A percentile compares a stretch with the other conserved stretches of the same genome.
These are phyloP conservation scores for Colletotrichum lini DNA, from an alignment of 2,329 filamentous ascomycete genomes.

Conservation along the genomic window DNA sequence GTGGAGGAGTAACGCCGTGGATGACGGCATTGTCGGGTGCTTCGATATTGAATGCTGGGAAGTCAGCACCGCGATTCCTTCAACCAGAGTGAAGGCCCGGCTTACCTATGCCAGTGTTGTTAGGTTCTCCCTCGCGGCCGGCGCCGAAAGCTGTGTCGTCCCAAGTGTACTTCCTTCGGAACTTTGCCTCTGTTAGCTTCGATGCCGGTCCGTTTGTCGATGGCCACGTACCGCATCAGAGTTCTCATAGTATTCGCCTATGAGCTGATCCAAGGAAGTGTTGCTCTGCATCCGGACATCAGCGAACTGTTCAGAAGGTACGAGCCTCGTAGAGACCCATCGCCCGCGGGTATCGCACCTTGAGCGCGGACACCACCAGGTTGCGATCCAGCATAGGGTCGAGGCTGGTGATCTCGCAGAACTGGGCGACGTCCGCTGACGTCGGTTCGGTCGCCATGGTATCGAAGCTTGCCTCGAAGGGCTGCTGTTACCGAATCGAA, in stretches of 20 bases:
- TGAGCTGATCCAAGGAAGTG: constrained; percentile 63
- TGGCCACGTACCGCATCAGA: constrained; percentile 45
- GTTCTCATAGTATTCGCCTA: constrained; percentile 68
- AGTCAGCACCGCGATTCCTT: constrained; percentile 6
- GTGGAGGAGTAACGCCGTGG: constrained; percentile 59
- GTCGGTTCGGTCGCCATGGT: constrained; percentile 52
- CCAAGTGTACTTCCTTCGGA: constrained; percentile 67
- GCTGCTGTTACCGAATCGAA: constrained; percentile 5
- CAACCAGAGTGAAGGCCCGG: not conserved
- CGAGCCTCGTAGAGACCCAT: not conserved
- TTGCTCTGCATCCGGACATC: constrained; percentile 54
- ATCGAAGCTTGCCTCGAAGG: constrained; percentile 34
- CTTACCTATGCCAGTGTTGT: constrained; percentile 62
- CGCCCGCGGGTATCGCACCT: constrained; percentile 48
- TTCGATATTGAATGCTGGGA: constrained; percentile 71
- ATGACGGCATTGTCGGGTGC: constrained; percentile 61
- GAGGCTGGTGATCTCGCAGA: constrained; percentile 60
- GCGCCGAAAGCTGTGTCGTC: constrained; percentile 68
- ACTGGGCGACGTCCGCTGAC: constrained; percentile 54
- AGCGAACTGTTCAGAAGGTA: constrained; percentile 12
- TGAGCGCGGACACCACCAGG: constrained; percentile 59
- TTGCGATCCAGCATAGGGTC: constrained; percentile 53
- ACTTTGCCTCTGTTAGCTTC: constrained; percentile 51
- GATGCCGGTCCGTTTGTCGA: not conserved
- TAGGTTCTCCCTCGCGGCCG: constrained; percentile 65